Evolutionary conservation across 1,284 basidiomycete genomes (phyloP), one percentile per base, ranked within the genome.

Genomic region (Tilletia walkeri): DNA sequence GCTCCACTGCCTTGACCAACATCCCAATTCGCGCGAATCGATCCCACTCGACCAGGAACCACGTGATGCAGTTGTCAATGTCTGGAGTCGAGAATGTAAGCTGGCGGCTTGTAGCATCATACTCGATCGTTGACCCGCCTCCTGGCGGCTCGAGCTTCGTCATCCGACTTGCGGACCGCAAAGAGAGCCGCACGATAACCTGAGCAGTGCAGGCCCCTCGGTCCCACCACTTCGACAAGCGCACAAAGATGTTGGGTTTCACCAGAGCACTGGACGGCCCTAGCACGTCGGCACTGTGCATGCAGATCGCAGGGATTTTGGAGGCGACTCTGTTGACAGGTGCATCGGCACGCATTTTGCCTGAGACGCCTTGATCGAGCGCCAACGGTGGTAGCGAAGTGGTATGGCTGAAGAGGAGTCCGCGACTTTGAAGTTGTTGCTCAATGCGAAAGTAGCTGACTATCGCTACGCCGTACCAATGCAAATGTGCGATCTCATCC

Each of bases 401-500:
- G 30, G 76, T 90, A 67, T 91, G 88, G 1, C 87, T 88, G 80
- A 90, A 94, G 0, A 91, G 89, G 70, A 96, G 93, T 14, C 87
- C 87, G 18, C 91, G 90, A 45, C 88, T 84, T 82, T 93, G 93
- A 80, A 97, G 89, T 84, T 95, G 94, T 69, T 89, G 87, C 82
- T 96, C 93, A 68, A 97, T 89, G 77, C 90, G 92, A 72, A 89
- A 90, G 81, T 93, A 92, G 18, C 92, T 90, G n/a, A 95, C 91
- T 7, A 94, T 90, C 9, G 93, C 94, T 78, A 92, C 94, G 76
- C 30, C 75, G 68, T 81, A 80, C 41, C 73, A 74, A 61, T 81
- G 78, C 9, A 80, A 53, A 12, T 54, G 50, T 18, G 45, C 18
- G 7, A 67, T 53, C 24, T 67, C 66, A 30, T 67, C 59, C 34